These are phyloP conservation scores for Sphaerosporella brunnea DNA, from an alignment of 495 filamentous ascomycete genomes.

Conservation along the genomic window DNA sequence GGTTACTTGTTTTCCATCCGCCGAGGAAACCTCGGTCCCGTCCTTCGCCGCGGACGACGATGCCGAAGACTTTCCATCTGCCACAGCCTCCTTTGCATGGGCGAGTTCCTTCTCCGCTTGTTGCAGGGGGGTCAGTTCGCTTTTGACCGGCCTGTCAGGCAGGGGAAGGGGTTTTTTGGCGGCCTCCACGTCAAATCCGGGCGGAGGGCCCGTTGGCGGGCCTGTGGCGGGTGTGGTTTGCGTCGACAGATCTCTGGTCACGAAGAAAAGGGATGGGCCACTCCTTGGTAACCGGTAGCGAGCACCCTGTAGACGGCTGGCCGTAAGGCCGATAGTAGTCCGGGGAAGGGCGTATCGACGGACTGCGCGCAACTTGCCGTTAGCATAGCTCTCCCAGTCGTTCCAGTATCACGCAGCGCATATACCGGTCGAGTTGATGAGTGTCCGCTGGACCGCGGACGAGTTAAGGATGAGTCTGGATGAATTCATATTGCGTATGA, in stretches of 20 bases:
- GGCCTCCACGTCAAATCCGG: conserved; percentile 79
- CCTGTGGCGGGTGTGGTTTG: conserved; percentile 46
- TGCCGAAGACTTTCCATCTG: conserved; percentile 3
- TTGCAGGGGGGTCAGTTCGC: conserved; percentile 22
- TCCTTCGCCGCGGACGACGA: conserved; percentile 15
- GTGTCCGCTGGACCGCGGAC: conserved; percentile 37
- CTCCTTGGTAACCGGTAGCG: conserved; percentile 40
- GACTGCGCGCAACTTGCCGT: conserved; percentile 4
- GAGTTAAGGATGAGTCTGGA: conserved; percentile 42
- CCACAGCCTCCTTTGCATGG: conserved; percentile 23
- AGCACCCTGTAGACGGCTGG: conserved; percentile 33
- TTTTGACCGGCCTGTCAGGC: conserved; percentile 27
- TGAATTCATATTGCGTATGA: too few relatives aligned
- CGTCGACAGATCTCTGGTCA: conserved; percentile 50
- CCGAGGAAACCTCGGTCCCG: conserved; percentile 31
- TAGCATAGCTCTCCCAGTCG: neutral
- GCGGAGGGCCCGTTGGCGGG: conserved; percentile 51
- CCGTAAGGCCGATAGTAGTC: conserved; percentile 26
- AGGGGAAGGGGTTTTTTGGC: conserved; percentile 71
- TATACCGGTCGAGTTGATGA: conserved; percentile 30
- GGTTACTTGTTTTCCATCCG: conserved; percentile 35
- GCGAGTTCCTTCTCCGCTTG: conserved; percentile 24
- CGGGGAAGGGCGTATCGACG: conserved; percentile 25
- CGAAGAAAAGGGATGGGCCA: conserved; percentile 44
- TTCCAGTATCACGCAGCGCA: neutral